Percentiles rank a stretch among this genome's conserved stretches.
These are phyloP conservation scores for Aspergillus indologenus DNA, from an alignment of 495 filamentous ascomycete species.

Conservation along the genomic window DNA sequence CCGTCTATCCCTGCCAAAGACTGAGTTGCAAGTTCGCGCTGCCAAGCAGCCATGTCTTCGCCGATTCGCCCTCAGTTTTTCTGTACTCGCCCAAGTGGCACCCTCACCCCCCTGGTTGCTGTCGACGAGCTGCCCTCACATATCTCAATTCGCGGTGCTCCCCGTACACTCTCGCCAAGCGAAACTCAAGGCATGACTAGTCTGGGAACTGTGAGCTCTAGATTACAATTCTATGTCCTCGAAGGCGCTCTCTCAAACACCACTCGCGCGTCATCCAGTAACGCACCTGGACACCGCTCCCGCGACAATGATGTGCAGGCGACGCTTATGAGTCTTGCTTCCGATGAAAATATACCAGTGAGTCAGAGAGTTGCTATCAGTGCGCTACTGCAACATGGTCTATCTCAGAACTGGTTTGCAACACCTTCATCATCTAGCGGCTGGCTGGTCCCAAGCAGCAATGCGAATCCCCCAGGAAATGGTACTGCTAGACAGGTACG, in stretches of 20 bases:
- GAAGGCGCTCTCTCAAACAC: constrained; percentile 25
- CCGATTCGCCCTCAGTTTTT: constrained; percentile 47
- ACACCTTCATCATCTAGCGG: constrained; percentile 11
- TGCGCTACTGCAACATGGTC: constrained; percentile 20
- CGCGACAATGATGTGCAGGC: constrained; percentile 23
- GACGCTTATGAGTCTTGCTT: constrained; percentile 22
- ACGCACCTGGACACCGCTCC: constrained; percentile 13
- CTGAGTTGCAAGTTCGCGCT: not conserved
- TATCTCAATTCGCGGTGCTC: constrained; percentile 34
- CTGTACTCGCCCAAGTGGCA: constrained; percentile 55
- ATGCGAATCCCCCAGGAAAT: constrained; percentile 4
- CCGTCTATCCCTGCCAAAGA: not conserved
- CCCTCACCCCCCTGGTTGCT: constrained; percentile 59
- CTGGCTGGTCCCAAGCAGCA: constrained; percentile 20
- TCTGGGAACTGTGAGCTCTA: constrained; percentile 33
- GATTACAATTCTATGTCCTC: constrained; percentile 33
- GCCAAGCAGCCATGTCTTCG: constrained; percentile 22
- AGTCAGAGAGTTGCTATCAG: constrained; percentile 24
- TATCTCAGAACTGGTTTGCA: constrained; percentile 15
- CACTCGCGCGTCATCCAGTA: constrained; percentile 9
- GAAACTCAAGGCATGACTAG: constrained; percentile 49
- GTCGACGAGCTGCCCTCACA: constrained; percentile 58
- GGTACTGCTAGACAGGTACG: constrained; percentile 22
- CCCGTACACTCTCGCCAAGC: constrained; percentile 28
- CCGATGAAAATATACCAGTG: constrained; percentile 23